phyloP scores from a whole-genome alignment of 129 eudicot genomes.

The Flaveria brownii region DNA sequence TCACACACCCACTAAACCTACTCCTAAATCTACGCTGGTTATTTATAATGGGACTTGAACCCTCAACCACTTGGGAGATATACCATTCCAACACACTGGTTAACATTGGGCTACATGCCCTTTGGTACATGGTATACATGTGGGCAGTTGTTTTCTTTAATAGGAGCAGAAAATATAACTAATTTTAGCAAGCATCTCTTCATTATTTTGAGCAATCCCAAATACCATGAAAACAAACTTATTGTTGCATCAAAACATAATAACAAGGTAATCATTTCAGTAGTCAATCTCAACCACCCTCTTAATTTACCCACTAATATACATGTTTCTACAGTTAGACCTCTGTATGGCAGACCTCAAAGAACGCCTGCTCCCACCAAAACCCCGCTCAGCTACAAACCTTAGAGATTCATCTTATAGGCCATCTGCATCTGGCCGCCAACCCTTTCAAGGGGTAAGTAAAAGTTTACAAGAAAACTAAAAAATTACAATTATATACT shows the following conservation, averaged over 20 bases:
- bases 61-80: no score
- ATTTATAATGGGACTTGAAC: no score
- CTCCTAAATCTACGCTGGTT: no score
- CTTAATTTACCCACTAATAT: conserved; percentile 11
- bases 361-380: conserved; percentile 72
- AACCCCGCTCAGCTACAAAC: conserved; percentile 73
- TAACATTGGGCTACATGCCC: no score
- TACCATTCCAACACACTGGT: no score
- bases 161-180: not conserved
- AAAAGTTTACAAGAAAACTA: not conserved
- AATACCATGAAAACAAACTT: not conserved
- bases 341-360: conserved; percentile 75
- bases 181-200: not conserved
- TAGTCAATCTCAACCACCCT: not conserved
- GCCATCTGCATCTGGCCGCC: conserved; percentile 81
- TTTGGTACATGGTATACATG: not conserved
- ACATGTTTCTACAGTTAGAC: conserved; percentile 34
- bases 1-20: no score
- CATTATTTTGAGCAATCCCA: not conserved
- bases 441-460: conserved; percentile 73
- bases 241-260: not conserved
- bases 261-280: not conserved
- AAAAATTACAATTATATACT: not conserved
- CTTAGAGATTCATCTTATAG: conserved; percentile 64
- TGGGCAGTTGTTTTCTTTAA: not conserved